A percentile compares a stretch with the other conserved stretches of the same genome.
These are phyloP conservation scores for Candida nanaspora DNA, from an alignment of 805 yeast species.

Conservation along the genomic window DNA sequence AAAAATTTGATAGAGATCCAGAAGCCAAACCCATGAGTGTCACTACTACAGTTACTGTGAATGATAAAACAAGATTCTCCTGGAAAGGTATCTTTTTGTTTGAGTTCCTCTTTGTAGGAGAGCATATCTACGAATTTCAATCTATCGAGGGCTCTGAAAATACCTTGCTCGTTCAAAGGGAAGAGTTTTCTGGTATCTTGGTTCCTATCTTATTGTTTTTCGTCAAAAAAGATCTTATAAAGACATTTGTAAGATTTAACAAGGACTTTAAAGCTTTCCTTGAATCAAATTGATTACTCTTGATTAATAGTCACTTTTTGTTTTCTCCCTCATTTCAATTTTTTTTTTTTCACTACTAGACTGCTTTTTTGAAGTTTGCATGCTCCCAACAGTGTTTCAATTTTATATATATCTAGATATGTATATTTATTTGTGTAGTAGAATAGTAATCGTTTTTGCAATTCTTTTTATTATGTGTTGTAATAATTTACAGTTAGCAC, in stretches of 20 bases:
- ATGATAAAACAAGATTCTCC: not conserved
- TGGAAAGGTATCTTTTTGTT: not conserved
- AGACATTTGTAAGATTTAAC: not conserved
- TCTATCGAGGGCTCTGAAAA: not conserved
- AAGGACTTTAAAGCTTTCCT: not conserved
- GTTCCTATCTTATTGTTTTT: not conserved
- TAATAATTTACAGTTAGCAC: too few species aligned
- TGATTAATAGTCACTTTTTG: too few species aligned
- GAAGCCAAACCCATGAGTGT: not conserved
- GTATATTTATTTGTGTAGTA: too few species aligned
- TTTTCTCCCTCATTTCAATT: too few species aligned
- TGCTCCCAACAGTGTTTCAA: too few species aligned
- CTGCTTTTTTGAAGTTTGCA: too few species aligned
- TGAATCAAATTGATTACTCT: not conserved
- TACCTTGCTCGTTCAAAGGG: not conserved
- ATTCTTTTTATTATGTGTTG: too few species aligned
- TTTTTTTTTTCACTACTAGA: too few species aligned
- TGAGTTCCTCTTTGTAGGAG: not conserved
- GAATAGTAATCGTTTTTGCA: too few species aligned
- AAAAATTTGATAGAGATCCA: not conserved
- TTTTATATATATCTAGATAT: too few species aligned
- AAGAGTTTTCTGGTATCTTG: not conserved
- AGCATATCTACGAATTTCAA: not conserved
- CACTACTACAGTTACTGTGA: not conserved
- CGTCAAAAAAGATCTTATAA: not conserved